phyloP scores from a whole-genome alignment of 305 asterid species.

The Salvia sclarea region DNA sequence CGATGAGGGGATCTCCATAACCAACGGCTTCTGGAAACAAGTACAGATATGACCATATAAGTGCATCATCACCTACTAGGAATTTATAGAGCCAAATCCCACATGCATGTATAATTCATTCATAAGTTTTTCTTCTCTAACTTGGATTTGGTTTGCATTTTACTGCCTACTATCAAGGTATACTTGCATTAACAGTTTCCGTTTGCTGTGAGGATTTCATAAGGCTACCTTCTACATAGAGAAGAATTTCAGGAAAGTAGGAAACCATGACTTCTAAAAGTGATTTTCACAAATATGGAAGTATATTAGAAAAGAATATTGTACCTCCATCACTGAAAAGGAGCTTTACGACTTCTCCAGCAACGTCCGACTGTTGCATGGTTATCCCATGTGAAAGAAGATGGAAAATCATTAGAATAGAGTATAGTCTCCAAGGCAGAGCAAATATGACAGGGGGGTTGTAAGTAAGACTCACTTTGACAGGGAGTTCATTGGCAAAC shows the following conservation, averaged over 20 bases:
- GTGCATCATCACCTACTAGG: not conserved
- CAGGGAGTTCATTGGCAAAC: constrained; percentile 62
- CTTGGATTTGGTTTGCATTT: not conserved
- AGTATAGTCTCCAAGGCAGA: constrained; percentile 25
- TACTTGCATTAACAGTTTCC: not conserved
- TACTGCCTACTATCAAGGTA: not conserved
- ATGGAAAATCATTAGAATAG: constrained; percentile 24
- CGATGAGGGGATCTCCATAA: constrained; percentile 78
- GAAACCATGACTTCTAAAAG: not conserved
- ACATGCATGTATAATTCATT: too few relatives aligned
- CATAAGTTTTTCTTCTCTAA: not conserved
- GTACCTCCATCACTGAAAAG: constrained; percentile 71
- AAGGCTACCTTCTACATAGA: not conserved
- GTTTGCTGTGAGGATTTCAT: not conserved
- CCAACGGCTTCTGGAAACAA: constrained; percentile 62
- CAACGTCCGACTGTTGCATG: constrained; percentile 62
- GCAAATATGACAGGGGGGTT: constrained; percentile 2
- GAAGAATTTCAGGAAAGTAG: not conserved
- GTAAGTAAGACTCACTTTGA: constrained; percentile 55
- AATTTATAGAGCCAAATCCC: not conserved
- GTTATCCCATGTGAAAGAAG: constrained; percentile 29
- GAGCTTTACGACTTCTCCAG: constrained; percentile 77
- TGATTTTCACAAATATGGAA: not conserved
- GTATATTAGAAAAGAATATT: constrained; percentile 20
- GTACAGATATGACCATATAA: constrained; percentile 3